phyloP scores from a whole-genome alignment of 2,329 filamentous ascomycete genomes.

The Alternaria arborescens region DNA sequence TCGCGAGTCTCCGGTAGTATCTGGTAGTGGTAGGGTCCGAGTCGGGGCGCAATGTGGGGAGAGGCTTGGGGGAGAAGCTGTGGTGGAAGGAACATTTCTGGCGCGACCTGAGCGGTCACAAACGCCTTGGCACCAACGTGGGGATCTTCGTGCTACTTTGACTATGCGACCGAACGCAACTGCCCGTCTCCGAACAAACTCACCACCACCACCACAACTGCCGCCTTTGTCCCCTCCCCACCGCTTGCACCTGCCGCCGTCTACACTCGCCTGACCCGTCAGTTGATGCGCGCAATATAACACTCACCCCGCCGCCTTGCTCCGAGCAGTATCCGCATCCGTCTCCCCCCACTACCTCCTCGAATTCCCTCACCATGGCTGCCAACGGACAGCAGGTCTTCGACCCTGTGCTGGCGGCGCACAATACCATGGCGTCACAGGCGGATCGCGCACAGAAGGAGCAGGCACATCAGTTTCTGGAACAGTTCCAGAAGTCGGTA shows the following conservation, averaged over 20 bases:
- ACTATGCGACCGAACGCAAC: conserved; percentile 32
- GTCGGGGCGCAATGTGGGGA: conserved; percentile 20
- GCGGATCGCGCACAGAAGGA: conserved; percentile 83
- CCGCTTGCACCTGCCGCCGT: conserved; percentile 9
- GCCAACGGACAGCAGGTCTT: conserved; percentile 75
- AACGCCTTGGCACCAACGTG: conserved; percentile 35
- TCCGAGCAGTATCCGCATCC: conserved; percentile 36
- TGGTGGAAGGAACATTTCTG: conserved; percentile 36
- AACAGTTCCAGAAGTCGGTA: conserved; percentile 98
- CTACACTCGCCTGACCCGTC: conserved; percentile 3
- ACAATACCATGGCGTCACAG: conserved; percentile 88
- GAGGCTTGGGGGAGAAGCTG: conserved; percentile 28
- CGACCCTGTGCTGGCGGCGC: conserved; percentile 84
- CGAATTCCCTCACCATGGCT: conserved; percentile 66
- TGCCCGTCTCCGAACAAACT: conserved; percentile 34
- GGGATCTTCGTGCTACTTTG: conserved; percentile 36
- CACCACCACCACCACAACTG: conserved; percentile 19
- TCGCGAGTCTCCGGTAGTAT: conserved; percentile 9
- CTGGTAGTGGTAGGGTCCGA: conserved; percentile 10
- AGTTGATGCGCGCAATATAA: conserved; percentile 39
- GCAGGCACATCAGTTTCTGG: conserved; percentile 88
- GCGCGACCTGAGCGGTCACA: conserved; percentile 32
- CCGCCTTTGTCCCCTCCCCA: conserved; percentile 3
- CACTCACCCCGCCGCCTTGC: conserved; percentile 37
- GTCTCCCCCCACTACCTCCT: conserved; percentile 24